phyloP scores from a whole-genome alignment of 1,284 basidiomycete species.

The Fomitiporia mediterranea region DNA sequence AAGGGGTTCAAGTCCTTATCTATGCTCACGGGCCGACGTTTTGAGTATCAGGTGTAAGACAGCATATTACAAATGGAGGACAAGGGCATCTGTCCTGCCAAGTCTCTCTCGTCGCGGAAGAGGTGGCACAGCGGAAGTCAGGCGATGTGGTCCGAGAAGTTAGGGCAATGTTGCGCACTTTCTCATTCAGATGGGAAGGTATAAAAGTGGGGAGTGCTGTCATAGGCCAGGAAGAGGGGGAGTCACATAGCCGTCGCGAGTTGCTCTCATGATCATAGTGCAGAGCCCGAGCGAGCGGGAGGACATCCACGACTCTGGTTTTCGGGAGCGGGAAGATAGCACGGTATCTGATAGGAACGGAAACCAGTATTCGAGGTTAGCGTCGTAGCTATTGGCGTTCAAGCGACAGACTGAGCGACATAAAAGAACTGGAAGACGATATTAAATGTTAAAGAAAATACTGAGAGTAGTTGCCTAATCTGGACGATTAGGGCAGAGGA shows the following conservation, averaged over 20 bases:
- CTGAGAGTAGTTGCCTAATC: neutral
- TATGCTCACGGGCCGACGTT: too few relatives aligned
- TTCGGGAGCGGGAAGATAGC: neutral
- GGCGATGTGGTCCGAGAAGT: neutral
- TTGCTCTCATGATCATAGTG: conserved; percentile 7
- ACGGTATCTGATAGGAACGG: neutral
- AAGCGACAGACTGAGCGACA: neutral
- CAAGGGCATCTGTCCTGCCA: too few relatives aligned
- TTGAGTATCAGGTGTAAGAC: too few relatives aligned
- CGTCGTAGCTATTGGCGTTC: neutral
- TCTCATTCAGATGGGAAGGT: conserved; percentile 10
- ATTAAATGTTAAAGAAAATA: too few relatives aligned
- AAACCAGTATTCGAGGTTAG: neutral
- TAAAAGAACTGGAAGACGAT: too few relatives aligned
- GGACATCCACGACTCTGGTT: conserved; percentile 9
- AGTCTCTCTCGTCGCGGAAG: neutral
- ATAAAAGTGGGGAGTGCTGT: neutral
- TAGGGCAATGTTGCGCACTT: neutral
- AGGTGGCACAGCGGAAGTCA: neutral
- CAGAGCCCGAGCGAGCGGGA: neutral
- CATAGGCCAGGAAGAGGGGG: conserved; percentile 1
- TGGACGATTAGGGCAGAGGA: neutral
- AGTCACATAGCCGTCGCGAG: conserved; percentile 2
- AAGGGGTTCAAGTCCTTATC: too few relatives aligned
- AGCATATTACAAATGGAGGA: too few relatives aligned